A percentile compares a stretch with the other conserved stretches of the same genome.
Evolutionary conservation across 148 eudicot species (phyloP).

Genomic region (Camellia lanceoleosa): DNA sequence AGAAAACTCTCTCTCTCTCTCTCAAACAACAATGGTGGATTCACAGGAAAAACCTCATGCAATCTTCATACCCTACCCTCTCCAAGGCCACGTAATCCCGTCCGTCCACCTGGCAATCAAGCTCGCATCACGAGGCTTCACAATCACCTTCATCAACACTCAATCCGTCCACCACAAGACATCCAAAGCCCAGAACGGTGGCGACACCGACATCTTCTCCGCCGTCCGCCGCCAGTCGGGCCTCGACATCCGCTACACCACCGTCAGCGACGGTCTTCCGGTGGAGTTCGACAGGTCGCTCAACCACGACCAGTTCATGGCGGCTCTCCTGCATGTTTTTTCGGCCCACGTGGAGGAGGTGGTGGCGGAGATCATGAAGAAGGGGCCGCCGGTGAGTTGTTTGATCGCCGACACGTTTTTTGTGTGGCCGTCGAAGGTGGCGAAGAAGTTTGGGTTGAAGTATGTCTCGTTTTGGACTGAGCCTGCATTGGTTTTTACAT

Average conservation of each 20-base stretch:
- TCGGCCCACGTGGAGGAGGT: conserved; percentile 44
- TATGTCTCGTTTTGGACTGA: conserved; percentile 75
- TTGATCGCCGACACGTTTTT: conserved; percentile 66
- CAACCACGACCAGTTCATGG: conserved; percentile 44
- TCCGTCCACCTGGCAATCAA: conserved; percentile 46
- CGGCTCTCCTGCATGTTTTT: conserved; percentile 44
- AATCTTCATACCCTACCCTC: conserved; percentile 41
- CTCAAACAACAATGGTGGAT: conserved; percentile 7
- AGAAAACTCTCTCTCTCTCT: conserved; percentile 26
- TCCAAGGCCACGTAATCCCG: conserved; percentile 69
- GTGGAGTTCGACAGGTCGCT: conserved; percentile 30
- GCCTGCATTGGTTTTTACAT: conserved; percentile 55
- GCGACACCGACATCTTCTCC: conserved; percentile 35
- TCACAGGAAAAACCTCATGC: conserved; percentile 44
- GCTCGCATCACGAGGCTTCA: conserved; percentile 63
- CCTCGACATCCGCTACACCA: conserved; percentile 50
- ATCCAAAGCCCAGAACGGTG: conserved; percentile 18
- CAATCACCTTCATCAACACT: conserved; percentile 68
- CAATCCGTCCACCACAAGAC: conserved; percentile 49
- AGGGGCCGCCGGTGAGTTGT: conserved; percentile 27
- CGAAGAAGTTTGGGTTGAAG: conserved; percentile 48
- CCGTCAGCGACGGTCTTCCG: conserved; percentile 53
- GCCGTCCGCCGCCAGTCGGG: conserved; percentile 33
- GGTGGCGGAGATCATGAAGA: conserved; percentile 24
- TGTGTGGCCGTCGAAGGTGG: conserved; percentile 58